Base-by-base conservation (phyloP, 2,329 filamentous ascomycete genomes). In the Aquanectria penicillioides region DNA sequence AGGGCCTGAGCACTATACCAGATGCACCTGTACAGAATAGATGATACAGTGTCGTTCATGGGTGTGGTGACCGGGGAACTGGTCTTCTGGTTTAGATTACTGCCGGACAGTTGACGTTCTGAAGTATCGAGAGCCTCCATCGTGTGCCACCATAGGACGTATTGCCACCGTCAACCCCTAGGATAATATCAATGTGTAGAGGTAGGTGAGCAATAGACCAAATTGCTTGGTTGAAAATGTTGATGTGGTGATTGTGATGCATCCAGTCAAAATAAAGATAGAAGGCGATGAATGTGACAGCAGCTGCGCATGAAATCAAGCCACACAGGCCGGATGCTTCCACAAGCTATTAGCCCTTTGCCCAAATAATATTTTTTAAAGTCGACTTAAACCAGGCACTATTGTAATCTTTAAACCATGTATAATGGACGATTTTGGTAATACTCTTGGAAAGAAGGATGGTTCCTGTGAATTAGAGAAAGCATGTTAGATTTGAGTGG, bases 231-330 rank as follows among this genome's bases (percentile, higher is more conserved):
- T 38, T 40, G 5, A 15, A 10, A 10, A 20, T n/a, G 15, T 12
- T 36, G 29, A 59, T 53, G 22, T 48, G 41, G 3, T 36, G 23
- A 28, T 53, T 48, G 25, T 59, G 56, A 15, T 59, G 49, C 56
- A 59, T 59, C 56, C 56, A 59, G 34, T 59, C 56, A 23, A 59
- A 54, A 34, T 59, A 59, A 13, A 59, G 49, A 26, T 59, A 49
- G 17, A 47, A 59, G 6, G 26, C 44, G 11, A 59, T 40, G n/a
- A 47, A 59, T 4, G 54, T 37, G 22, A 54, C 41, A 13, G 22
- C 40, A n/a, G 33, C 47, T 7, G 49, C 48, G 13, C 49, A 59
- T 5, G 47, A 25, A 17, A 59, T 48, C 31, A 48, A 28, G n/a
- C 56, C 56, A 34, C 52, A 38, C 9, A 54, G 33, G 11, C 40